Evolutionary conservation across 2,329 filamentous ascomycete genomes (phyloP).

Genomic region (Aspergillus ochraceus): DNA sequence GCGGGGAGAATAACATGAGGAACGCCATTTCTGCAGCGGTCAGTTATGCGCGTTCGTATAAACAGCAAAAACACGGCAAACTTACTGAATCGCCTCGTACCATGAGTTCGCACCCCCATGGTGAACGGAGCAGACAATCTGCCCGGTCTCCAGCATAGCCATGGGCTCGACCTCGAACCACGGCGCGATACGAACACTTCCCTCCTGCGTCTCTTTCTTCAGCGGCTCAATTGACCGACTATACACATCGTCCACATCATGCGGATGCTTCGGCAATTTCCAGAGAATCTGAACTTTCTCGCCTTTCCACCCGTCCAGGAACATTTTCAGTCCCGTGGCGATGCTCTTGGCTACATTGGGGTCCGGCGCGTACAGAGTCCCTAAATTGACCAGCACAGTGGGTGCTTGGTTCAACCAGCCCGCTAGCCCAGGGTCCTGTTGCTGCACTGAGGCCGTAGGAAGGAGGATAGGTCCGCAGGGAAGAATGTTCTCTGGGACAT

Average conservation of each 20-base stretch:
- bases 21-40: conserved; percentile 37
- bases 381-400: conserved; percentile 53
- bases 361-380: conserved; percentile 38
- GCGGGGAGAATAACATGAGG: conserved; percentile 47
- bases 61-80: not conserved
- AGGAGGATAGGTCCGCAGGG: conserved; percentile 52
- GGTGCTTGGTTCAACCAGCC: conserved; percentile 45
- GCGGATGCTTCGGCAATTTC: conserved; percentile 36
- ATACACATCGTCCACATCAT: conserved; percentile 22
- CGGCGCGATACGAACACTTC: conserved; percentile 38
- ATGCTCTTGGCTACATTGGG: conserved; percentile 42
- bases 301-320: conserved; percentile 33
- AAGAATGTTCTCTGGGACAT: conserved; percentile 42
- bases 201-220: conserved; percentile 25
- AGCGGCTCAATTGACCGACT: conserved; percentile 24
- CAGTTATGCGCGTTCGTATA: too few species aligned
- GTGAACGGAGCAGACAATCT: conserved; percentile 43
- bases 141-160: conserved; percentile 34
- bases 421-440: conserved; percentile 44
- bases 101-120: conserved; percentile 51
- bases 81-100: conserved; percentile 45
- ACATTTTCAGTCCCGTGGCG: conserved; percentile 35
- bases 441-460: conserved; percentile 29
- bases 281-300: conserved; percentile 37
- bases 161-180: conserved; percentile 48